Conservation (phyloP, 2,329 filamentous ascomycete genomes). For the Emydomyces testavorans region DNA sequence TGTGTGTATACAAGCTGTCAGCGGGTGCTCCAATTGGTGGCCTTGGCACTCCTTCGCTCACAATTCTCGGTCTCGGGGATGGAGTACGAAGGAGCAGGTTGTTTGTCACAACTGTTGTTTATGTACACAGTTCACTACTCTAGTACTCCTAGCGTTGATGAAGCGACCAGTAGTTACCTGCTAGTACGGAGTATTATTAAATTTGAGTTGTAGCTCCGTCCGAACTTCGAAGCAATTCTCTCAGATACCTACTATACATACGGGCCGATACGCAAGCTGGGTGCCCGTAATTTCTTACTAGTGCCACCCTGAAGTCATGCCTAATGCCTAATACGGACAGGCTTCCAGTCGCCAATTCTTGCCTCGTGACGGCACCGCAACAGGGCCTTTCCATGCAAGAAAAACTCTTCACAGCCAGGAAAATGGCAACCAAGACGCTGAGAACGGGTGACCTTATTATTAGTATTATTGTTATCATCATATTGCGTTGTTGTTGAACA, state of each 20-base stretch:
- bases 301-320: neutral
- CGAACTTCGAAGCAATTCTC: no score
- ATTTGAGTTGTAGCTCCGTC: no score
- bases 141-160: no score
- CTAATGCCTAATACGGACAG: neutral
- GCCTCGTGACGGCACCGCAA: neutral
- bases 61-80: no score
- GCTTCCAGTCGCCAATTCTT: slow-evolving; percentile 3
- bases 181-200: no score
- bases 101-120: no score
- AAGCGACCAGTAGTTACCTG: no score
- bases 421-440: neutral
- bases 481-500: no score
- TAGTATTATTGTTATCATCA: no score
- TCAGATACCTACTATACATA: no score
- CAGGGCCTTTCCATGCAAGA: slow-evolving; percentile 6
- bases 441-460: neutral
- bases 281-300: neutral
- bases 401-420: neutral
- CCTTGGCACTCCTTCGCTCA: neutral
- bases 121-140: no score
- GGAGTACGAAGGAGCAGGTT: no score
- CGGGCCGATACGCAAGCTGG: neutral
- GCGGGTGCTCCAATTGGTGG: neutral
- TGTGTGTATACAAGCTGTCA: neutral